These are phyloP conservation scores for Royoungia palumana DNA, from an alignment of 768 basidiomycete genomes.

Conservation along the genomic window DNA sequence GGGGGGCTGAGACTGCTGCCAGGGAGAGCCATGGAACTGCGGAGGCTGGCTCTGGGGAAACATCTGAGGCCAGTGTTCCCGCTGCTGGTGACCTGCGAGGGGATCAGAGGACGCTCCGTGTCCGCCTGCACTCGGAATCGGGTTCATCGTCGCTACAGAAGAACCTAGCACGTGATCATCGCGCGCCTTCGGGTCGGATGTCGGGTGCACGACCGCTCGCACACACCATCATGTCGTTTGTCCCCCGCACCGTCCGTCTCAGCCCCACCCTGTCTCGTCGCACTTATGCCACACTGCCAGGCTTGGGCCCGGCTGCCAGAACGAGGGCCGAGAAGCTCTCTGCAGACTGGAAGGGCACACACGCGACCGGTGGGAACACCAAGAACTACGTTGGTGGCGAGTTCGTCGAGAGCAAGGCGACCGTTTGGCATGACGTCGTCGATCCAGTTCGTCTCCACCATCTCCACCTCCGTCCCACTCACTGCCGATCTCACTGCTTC, in stretches of 20 bases:
- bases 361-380: constrained; percentile 77
- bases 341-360: constrained; percentile 82
- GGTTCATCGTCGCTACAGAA: constrained; percentile 11
- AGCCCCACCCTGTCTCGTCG: constrained; percentile 13
- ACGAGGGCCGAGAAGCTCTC: constrained; percentile 68
- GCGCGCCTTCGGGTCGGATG: constrained; percentile 2
- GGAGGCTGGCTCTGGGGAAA: constrained; percentile 27
- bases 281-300: constrained; percentile 46
- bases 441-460: constrained; percentile 68
- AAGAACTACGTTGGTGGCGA: constrained; percentile 92
- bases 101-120: constrained; percentile 15
- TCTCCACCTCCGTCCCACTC: not conserved
- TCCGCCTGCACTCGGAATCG: constrained; percentile 12
- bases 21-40: constrained; percentile 26
- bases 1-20: constrained; percentile 36
- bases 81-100: constrained; percentile 12
- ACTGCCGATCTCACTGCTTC: constrained; percentile 1
- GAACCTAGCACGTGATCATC: constrained; percentile 14
- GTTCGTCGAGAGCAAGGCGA: constrained; percentile 77
- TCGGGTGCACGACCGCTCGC: not conserved
- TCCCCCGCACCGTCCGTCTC: constrained; percentile 16
- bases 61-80: constrained; percentile 24
- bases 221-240: constrained; percentile 21
- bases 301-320: constrained; percentile 53
- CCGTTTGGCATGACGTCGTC: constrained; percentile 79